Conservation (phyloP, 2,329 filamentous ascomycete species). For the Tolypocladium album region DNA sequence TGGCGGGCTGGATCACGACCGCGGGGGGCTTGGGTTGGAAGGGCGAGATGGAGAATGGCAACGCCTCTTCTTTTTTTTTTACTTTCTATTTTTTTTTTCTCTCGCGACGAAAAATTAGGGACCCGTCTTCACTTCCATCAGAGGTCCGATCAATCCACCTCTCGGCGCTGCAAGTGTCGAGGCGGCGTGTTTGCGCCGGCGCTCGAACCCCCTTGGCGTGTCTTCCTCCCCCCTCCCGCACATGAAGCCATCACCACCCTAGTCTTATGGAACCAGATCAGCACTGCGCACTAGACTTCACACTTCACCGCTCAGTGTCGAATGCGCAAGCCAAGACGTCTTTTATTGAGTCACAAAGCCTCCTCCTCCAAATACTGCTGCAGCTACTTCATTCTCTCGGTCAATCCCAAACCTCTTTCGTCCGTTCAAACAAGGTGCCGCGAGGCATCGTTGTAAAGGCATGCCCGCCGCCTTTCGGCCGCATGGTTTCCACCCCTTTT, state of each 20-base stretch:
- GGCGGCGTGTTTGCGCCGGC: not conserved
- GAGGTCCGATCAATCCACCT: no score
- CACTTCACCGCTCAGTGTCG: not conserved
- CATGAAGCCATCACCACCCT: slow-evolving; percentile 8
- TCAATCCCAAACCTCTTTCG: not conserved
- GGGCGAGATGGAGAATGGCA: slow-evolving; percentile 43
- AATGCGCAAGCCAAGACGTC: not conserved
- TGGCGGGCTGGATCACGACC: slow-evolving; percentile 61
- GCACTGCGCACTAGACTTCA: not conserved
- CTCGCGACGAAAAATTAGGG: not conserved
- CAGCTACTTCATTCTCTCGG: not conserved
- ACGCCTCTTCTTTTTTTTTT: slow-evolving; percentile 31
- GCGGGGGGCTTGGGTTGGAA: slow-evolving; percentile 47
- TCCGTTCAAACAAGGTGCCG: slow-evolving; percentile 28
- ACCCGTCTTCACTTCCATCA: no score
- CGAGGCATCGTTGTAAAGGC: slow-evolving; percentile 35
- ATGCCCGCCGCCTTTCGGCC: slow-evolving; percentile 1
- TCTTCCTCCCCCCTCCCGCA: not conserved
- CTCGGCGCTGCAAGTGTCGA: not conserved
- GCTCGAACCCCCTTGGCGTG: not conserved
- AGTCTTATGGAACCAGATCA: no score
- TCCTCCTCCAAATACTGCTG: not conserved
- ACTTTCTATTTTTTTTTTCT: slow-evolving; percentile 8
- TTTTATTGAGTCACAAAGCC: not conserved
- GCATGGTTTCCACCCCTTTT: slow-evolving; percentile 6